phyloP scores from a whole-genome alignment of 805 yeast species.

The Metschnikowia gelsemii region DNA sequence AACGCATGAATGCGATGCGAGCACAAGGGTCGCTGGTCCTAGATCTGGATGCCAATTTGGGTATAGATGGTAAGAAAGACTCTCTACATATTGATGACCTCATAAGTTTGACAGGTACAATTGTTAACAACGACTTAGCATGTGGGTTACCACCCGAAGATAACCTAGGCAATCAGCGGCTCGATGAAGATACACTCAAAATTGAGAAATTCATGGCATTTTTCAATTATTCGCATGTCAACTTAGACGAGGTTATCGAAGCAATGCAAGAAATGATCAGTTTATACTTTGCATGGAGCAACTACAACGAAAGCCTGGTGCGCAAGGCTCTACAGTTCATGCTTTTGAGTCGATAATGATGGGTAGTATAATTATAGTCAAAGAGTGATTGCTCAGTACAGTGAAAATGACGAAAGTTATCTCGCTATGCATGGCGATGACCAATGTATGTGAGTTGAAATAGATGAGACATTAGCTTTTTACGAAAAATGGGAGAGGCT shows the following conservation, averaged over 20 bases:
- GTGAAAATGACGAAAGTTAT: no score
- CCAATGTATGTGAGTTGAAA: not conserved
- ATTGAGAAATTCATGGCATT: conserved; percentile 61
- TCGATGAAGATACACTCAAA: conserved; percentile 42
- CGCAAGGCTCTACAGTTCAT: conserved; percentile 48
- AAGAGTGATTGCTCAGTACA: no score
- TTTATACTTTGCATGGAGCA: conserved; percentile 81
- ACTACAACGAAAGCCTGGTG: conserved; percentile 68
- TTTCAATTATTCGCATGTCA: conserved; percentile 72
- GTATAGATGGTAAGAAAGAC: conserved; percentile 14
- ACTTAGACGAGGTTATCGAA: conserved; percentile 73
- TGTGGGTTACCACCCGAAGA: conserved; percentile 7
- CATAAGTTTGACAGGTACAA: conserved; percentile 25
- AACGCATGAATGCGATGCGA: conserved; percentile 28
- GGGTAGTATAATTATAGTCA: not conserved
- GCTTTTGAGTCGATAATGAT: conserved; percentile 30
- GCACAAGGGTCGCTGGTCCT: conserved; percentile 7
- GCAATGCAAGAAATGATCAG: conserved; percentile 82
- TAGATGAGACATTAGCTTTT: not conserved
- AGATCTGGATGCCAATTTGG: conserved; percentile 18
- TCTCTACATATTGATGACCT: conserved; percentile 40
- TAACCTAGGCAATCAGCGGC: conserved; percentile 27
- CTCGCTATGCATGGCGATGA: no score
- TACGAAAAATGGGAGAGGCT: no score
- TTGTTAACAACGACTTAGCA: not conserved